Evolutionary conservation across 768 basidiomycete genomes (phyloP).

Genomic region (Xerocomus spinulosus): DNA sequence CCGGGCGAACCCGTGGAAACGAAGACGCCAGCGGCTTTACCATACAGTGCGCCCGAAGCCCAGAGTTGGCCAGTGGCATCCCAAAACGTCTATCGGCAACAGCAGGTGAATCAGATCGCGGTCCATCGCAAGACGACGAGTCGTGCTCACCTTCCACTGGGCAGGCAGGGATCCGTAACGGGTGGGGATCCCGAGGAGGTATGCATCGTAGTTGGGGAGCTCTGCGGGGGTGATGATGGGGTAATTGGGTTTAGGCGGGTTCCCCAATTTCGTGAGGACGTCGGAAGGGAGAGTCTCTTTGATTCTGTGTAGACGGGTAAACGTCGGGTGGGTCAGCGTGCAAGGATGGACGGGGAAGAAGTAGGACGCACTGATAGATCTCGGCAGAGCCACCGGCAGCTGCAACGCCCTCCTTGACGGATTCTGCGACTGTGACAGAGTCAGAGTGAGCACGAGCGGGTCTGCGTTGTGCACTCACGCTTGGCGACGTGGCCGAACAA

Average conservation of each 20-base stretch:
- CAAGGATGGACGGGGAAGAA: not conserved
- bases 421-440: conserved; percentile 52
- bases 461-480: conserved; percentile 38
- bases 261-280: conserved; percentile 62
- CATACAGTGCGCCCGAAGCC: conserved; percentile 52
- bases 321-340: not conserved
- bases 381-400: conserved; percentile 46
- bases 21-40: conserved; percentile 76
- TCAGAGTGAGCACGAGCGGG: not conserved
- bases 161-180: conserved; percentile 45
- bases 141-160: conserved; percentile 55
- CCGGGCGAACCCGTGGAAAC: conserved; percentile 65
- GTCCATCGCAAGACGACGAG: not conserved
- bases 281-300: conserved; percentile 74
- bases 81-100: conserved; percentile 56
- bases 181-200: conserved; percentile 41
- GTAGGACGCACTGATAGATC: conserved; percentile 52
- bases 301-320: conserved; percentile 43
- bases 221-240: conserved; percentile 12
- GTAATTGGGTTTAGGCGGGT: conserved; percentile 65
- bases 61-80: conserved; percentile 70
- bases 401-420: conserved; percentile 44
- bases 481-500: conserved; percentile 71
- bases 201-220: conserved; percentile 31
- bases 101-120: not conserved